Conservation (phyloP, 257 asterid genomes). For the Penstemon eatonii region DNA sequence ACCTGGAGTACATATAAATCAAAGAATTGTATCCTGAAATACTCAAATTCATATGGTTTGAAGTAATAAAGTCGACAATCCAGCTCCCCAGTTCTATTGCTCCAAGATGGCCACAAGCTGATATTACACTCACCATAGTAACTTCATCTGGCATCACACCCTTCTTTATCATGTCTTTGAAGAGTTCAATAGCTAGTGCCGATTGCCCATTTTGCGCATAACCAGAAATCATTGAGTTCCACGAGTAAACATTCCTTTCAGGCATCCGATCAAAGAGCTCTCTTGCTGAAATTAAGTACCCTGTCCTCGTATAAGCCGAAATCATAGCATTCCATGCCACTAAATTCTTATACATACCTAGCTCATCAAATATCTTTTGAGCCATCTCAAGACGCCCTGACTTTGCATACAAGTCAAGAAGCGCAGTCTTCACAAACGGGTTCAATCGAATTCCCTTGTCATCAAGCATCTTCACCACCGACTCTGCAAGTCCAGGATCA, state of each 20-base stretch:
- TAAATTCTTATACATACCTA: slow-evolving; percentile 39
- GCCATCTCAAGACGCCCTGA: slow-evolving; percentile 63
- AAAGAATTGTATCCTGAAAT: slow-evolving; percentile 51
- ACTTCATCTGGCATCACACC: slow-evolving; percentile 59
- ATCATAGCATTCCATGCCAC: slow-evolving; percentile 80
- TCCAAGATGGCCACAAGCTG: slow-evolving; percentile 87
- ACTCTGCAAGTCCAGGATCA: slow-evolving; percentile 47
- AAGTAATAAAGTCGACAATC: slow-evolving; percentile 41
- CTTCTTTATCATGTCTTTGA: slow-evolving; percentile 52
- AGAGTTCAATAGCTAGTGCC: slow-evolving; percentile 54
- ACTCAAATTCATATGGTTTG: slow-evolving; percentile 42
- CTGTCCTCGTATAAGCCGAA: slow-evolving; percentile 57
- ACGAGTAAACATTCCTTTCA: slow-evolving; percentile 54
- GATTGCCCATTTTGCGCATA: slow-evolving; percentile 74
- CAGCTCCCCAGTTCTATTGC: slow-evolving; percentile 59
- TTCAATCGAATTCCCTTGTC: slow-evolving; percentile 37
- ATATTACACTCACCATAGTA: slow-evolving; percentile 60
- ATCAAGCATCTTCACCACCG: slow-evolving; percentile 42
- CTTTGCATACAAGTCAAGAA: slow-evolving; percentile 75
- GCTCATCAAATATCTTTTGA: slow-evolving; percentile 52
- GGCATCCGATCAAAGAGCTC: slow-evolving; percentile 62
- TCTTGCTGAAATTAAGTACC: slow-evolving; percentile 54
- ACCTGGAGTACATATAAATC: slow-evolving; percentile 77
- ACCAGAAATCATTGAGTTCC: slow-evolving; percentile 82
- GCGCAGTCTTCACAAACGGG: slow-evolving; percentile 54